Evolutionary conservation across 1,139 yeast species (phyloP).

Genomic region (Kurtzmaniella quercitrusa): DNA sequence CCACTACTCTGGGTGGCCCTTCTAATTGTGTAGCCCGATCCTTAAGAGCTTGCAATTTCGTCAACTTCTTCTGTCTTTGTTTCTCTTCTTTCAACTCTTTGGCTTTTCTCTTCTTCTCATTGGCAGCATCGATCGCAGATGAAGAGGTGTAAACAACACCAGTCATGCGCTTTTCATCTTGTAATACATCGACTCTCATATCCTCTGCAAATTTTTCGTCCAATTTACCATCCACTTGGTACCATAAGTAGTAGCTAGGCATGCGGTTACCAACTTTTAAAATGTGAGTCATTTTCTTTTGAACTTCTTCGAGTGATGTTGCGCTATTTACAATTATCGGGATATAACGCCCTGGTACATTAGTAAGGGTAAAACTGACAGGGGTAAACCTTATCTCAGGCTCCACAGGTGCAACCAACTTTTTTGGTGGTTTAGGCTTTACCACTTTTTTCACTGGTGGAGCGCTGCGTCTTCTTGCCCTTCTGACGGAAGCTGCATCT

Average conservation of each 20-base stretch:
- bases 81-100: constrained; percentile 19
- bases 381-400: constrained; percentile 53
- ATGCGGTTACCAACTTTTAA: constrained; percentile 59
- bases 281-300: constrained; percentile 56
- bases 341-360: constrained; percentile 61
- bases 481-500: constrained; percentile 4
- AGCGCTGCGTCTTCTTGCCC: constrained; percentile 5
- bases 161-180: constrained; percentile 42
- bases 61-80: constrained; percentile 14
- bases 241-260: constrained; percentile 71
- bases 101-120: constrained; percentile 30
- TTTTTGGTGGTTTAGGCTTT: constrained; percentile 19
- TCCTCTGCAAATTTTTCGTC: constrained; percentile 57
- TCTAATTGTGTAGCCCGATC: constrained; percentile 5
- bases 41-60: constrained; percentile 8
- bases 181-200: constrained; percentile 34
- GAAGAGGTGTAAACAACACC: constrained; percentile 25
- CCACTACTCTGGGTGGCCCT: not conserved
- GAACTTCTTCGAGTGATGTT: constrained; percentile 51
- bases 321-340: constrained; percentile 73
- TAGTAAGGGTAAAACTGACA: constrained; percentile 58
- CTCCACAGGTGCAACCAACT: constrained; percentile 27
- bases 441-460: constrained; percentile 13
- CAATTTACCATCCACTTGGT: constrained; percentile 74
- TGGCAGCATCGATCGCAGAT: constrained; percentile 9